Conservation (phyloP, 208 protist species). For the Acanthamoeba pearcei region DNA sequence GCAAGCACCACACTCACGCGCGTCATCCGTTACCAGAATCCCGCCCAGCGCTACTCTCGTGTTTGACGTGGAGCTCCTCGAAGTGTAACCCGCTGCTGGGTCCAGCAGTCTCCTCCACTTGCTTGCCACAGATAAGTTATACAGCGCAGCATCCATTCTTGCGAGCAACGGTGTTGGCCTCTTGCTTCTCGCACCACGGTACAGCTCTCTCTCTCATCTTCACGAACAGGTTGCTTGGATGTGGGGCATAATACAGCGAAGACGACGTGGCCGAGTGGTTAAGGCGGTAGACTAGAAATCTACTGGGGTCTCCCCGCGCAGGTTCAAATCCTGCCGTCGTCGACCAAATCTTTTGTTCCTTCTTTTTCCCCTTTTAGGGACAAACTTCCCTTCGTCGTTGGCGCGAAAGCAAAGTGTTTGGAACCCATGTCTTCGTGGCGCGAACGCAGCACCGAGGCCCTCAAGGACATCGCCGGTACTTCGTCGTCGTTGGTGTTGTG, state of each 20-base stretch:
- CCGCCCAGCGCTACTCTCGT: slow-evolving; percentile 53
- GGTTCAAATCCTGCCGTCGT: slow-evolving; percentile 12
- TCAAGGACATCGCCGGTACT: slow-evolving; percentile 53
- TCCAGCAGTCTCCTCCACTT: no score
- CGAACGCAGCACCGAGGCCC: background rate
- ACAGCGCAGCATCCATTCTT: no score
- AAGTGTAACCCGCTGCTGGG: background rate
- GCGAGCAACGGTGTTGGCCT: no score
- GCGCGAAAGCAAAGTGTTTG: background rate
- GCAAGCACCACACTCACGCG: background rate
- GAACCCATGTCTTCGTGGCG: background rate
- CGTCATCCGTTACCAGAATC: slow-evolving; percentile 14
- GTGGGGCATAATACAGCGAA: no score
- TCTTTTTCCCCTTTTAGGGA: background rate
- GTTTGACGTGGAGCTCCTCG: slow-evolving; percentile 74
- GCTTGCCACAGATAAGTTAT: no score
- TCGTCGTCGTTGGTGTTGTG: no score
- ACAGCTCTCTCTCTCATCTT: no score
- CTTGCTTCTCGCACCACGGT: no score
- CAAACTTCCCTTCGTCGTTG: no score
- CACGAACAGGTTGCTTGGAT: no score
- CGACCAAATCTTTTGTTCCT: background rate
- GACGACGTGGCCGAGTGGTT: slow-evolving; percentile 9
- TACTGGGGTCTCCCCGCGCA: slow-evolving; percentile 13
- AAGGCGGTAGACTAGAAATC: slow-evolving; percentile 14